These are phyloP conservation scores for Hypoxylon sp. DNA, from an alignment of 2,329 filamentous ascomycete genomes.

Conservation along the genomic window DNA sequence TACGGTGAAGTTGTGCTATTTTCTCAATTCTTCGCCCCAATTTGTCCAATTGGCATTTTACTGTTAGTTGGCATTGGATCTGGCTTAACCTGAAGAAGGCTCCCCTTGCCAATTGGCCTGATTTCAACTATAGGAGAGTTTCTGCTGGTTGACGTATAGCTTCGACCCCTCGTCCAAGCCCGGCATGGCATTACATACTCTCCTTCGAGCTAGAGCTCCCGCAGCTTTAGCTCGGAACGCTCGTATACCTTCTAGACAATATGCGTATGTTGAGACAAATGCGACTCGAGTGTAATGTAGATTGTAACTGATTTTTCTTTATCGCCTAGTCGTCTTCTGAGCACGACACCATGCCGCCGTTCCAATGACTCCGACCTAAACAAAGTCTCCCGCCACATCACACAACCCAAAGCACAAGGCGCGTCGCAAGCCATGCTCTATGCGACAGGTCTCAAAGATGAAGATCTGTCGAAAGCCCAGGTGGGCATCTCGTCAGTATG, in stretches of 20 bases:
- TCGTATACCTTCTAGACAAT: conserved; percentile 48
- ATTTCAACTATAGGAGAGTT: conserved; percentile 23
- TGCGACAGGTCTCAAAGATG: conserved; percentile 88
- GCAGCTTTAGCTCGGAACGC: conserved; percentile 50
- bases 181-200: conserved; percentile 51
- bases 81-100: conserved; percentile 17
- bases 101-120: conserved; percentile 35
- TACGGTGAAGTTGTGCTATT: conserved; percentile 32
- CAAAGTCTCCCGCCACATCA: conserved; percentile 86
- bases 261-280: conserved; percentile 47
- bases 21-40: conserved; percentile 5
- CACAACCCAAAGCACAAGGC: conserved; percentile 97
- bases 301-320: conserved; percentile 32
- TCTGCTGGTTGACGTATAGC: conserved; percentile 29
- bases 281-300: neutral
- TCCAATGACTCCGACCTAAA: conserved; percentile 76
- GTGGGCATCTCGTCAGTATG: conserved; percentile 98
- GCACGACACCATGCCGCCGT: conserved; percentile 64
- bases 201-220: conserved; percentile 53
- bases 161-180: conserved; percentile 25
- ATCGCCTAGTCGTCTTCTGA: conserved; percentile 64
- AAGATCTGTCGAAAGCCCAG: conserved; percentile 95
- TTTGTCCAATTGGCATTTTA: neutral
- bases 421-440: conserved; percentile 99
- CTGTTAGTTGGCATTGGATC: conserved; percentile 4